phyloP scores from a whole-genome alignment of 345 rosid species.

The Garcia nutans region DNA sequence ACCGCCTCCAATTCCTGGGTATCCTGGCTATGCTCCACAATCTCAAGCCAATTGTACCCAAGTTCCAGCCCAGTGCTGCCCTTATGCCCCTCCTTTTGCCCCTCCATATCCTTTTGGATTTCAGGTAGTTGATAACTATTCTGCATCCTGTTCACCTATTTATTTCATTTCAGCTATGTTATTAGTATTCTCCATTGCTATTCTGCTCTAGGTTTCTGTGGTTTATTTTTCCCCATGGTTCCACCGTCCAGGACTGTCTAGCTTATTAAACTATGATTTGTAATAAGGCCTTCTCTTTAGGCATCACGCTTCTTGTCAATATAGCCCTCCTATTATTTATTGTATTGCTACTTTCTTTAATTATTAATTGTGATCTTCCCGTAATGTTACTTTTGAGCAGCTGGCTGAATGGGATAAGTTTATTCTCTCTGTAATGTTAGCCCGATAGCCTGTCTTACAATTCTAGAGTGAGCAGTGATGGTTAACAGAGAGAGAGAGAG shows the following conservation, averaged over 20 bases:
- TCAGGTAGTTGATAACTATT: constrained; percentile 20
- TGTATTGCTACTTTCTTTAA: neutral
- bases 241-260: neutral
- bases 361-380: no score
- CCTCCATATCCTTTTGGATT: constrained; percentile 16
- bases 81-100: constrained; percentile 21
- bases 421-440: neutral
- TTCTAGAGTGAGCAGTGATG: no score
- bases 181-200: constrained; percentile 13
- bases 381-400: neutral
- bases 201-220: constrained; percentile 17
- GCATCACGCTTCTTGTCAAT: neutral
- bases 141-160: constrained; percentile 6
- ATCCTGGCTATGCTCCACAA: constrained; percentile 20
- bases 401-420: neutral
- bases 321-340: neutral
- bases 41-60: constrained; percentile 32
- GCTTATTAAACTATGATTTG: neutral
- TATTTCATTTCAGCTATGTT: constrained; percentile 12
- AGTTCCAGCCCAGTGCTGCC: constrained; percentile 34
- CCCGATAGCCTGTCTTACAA: no score
- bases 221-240: neutral
- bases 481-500: no score
- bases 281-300: neutral
- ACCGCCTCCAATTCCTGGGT: constrained; percentile 17